Evolutionary conservation across 164 flowering plant species (phyloP).

Genomic region (Berberis vulgaris): DNA sequence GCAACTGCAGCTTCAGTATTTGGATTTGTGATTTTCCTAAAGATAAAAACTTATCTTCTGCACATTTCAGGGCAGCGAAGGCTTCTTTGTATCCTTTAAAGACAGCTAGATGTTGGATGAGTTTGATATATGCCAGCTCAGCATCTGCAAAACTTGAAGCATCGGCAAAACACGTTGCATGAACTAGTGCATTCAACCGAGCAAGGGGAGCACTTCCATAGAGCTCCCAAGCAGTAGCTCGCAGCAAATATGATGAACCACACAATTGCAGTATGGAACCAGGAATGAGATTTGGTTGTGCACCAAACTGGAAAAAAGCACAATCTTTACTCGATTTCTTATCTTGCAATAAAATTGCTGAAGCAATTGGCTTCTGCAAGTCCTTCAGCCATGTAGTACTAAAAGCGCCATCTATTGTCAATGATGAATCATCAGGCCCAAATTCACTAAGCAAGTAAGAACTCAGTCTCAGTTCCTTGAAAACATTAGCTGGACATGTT

Average conservation of each 20-base stretch:
- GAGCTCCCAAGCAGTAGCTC: constrained; percentile 85
- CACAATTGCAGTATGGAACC: constrained; percentile 58
- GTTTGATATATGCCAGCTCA: constrained; percentile 72
- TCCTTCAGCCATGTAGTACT: constrained; percentile 80
- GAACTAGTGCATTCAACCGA: constrained; percentile 61
- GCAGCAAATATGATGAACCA: constrained; percentile 80
- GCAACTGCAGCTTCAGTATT: constrained; percentile 67
- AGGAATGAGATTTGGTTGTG: constrained; percentile 75
- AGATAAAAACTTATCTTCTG: constrained; percentile 62
- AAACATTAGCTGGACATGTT: constrained; percentile 70
- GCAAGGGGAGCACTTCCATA: constrained; percentile 95
- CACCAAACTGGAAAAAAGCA: constrained; percentile 42
- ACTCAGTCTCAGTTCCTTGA: constrained; percentile 80
- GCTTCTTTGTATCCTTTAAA: constrained; percentile 91
- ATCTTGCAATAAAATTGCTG: constrained; percentile 43
- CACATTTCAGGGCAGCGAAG: constrained; percentile 68
- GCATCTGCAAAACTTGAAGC: constrained; percentile 70
- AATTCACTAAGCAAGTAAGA: constrained; percentile 70
- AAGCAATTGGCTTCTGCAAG: constrained; percentile 45
- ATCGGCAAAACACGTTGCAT: constrained; percentile 79
- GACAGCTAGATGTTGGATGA: constrained; percentile 76
- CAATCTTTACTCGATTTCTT: constrained; percentile 28
- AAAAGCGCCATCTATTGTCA: constrained; percentile 64
- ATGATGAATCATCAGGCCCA: constrained; percentile 46
- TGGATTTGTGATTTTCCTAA: constrained; percentile 66